Evolutionary conservation across 1,139 yeast genomes (phyloP).

Genomic region (Suhomyces choctaworum): DNA sequence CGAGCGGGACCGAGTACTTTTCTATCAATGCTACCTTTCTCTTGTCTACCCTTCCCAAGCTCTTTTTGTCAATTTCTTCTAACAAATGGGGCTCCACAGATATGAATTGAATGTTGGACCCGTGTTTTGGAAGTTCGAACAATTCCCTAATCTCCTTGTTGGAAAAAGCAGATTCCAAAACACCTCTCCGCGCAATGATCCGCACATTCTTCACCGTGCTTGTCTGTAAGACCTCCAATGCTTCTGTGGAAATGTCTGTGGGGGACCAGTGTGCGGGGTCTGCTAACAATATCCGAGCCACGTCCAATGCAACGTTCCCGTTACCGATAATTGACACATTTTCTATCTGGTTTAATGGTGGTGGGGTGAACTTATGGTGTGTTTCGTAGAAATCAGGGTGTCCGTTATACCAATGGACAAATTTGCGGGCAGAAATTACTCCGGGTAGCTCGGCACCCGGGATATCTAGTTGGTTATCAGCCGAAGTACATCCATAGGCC

Average conservation of each 20-base stretch:
- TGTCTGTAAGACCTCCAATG: constrained; percentile 51
- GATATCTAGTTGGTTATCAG: constrained; percentile 56
- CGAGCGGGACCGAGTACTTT: constrained; percentile 44
- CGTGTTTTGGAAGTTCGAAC: constrained; percentile 54
- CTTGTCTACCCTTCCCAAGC: constrained; percentile 64
- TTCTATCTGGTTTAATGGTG: constrained; percentile 59
- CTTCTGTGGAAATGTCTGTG: constrained; percentile 74
- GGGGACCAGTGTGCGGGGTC: constrained; percentile 56
- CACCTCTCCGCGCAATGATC: constrained; percentile 84
- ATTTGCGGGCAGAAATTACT: constrained; percentile 79
- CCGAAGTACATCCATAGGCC: constrained; percentile 77
- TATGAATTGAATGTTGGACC: constrained; percentile 45
- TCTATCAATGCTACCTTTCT: constrained; percentile 66
- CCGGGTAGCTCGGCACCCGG: constrained; percentile 64
- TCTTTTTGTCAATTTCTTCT: constrained; percentile 39
- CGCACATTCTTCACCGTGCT: constrained; percentile 63
- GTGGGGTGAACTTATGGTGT: constrained; percentile 33
- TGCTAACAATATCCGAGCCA: constrained; percentile 74
- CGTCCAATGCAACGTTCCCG: constrained; percentile 96
- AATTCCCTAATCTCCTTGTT: constrained; percentile 90
- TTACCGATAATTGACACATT: constrained; percentile 87
- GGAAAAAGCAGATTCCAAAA: constrained; percentile 82
- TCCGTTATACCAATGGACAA: constrained; percentile 97
- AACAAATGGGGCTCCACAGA: constrained; percentile 52
- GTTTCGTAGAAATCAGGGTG: constrained; percentile 57